Percentiles rank a stretch among this genome's conserved stretches.
Evolutionary conservation across 2,329 filamentous ascomycete genomes (phyloP).

Genomic region (Trichoderma sp.): DNA sequence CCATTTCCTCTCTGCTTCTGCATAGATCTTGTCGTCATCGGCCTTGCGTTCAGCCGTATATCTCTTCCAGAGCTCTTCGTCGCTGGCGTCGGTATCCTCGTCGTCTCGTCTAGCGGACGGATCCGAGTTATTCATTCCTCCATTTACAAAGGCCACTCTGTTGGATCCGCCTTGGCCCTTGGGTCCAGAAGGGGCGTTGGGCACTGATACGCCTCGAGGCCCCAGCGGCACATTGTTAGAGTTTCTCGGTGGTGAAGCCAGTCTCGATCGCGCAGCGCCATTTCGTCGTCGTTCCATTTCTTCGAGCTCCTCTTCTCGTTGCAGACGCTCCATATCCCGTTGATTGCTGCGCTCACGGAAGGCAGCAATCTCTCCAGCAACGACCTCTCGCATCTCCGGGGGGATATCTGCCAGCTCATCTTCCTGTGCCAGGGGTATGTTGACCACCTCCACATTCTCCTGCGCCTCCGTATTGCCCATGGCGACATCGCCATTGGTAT

Average conservation of each 20-base stretch:
- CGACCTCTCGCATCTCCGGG: slow-evolving; percentile 92
- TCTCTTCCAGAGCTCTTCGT: slow-evolving; percentile 79
- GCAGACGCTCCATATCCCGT: slow-evolving; percentile 83
- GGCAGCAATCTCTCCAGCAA: slow-evolving; percentile 89
- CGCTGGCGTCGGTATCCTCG: slow-evolving; percentile 84
- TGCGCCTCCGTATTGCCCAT: slow-evolving; percentile 70
- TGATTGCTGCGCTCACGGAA: slow-evolving; percentile 91
- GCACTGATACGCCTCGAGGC: slow-evolving; percentile 53
- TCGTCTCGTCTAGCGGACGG: slow-evolving; percentile 68
- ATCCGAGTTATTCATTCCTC: slow-evolving; percentile 66
- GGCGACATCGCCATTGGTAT: slow-evolving; percentile 67
- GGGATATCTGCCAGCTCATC: slow-evolving; percentile 96
- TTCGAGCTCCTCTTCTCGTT: slow-evolving; percentile 90
- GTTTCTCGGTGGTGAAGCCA: slow-evolving; percentile 74
- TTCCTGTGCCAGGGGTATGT: slow-evolving; percentile 83
- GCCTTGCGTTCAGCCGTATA: slow-evolving; percentile 70
- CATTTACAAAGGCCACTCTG: slow-evolving; percentile 79
- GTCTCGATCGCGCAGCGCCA: slow-evolving; percentile 64
- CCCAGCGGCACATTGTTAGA: slow-evolving; percentile 56
- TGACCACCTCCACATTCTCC: slow-evolving; percentile 80
- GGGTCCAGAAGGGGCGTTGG: slow-evolving; percentile 72
- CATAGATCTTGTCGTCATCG: slow-evolving; percentile 78
- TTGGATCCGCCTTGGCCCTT: slow-evolving; percentile 66
- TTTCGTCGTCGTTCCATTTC: slow-evolving; percentile 79
- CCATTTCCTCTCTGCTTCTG: slow-evolving; percentile 89